These are phyloP conservation scores for Syzygium oleosum DNA, from an alignment of 345 rosid species.

Conservation along the genomic window DNA sequence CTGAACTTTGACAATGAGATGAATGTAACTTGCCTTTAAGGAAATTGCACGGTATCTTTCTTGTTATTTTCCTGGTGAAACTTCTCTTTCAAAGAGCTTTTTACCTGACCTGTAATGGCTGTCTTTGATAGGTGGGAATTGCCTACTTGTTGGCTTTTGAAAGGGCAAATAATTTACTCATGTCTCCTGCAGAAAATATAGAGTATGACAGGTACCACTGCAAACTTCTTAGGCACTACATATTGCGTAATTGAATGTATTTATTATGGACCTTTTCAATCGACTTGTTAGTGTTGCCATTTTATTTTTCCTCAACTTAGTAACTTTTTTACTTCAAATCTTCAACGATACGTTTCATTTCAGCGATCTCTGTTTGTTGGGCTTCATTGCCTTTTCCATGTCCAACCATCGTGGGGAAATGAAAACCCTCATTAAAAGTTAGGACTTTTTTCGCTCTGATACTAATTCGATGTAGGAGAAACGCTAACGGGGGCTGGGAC, in stretches of 20 bases:
- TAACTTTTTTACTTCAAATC: not conserved
- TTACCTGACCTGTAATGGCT: not conserved
- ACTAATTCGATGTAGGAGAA: not conserved
- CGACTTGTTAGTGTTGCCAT: not conserved
- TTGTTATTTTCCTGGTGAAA: not conserved
- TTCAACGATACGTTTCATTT: not conserved
- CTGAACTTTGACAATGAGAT: not conserved
- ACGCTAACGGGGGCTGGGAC: not conserved
- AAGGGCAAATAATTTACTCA: conserved; percentile 55
- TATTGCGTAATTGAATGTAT: too few species aligned
- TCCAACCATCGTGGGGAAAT: not conserved
- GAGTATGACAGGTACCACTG: conserved; percentile 68
- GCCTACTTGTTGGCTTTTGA: conserved; percentile 92
- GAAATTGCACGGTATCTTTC: not conserved
- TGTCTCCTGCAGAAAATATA: conserved; percentile 69
- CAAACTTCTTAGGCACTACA: not conserved
- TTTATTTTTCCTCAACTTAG: not conserved
- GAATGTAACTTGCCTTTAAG: not conserved
- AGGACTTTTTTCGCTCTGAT: not conserved
- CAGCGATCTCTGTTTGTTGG: not conserved
- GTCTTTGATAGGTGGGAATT: conserved; percentile 61
- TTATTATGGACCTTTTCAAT: not conserved
- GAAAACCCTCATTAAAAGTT: not conserved
- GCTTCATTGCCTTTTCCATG: not conserved
- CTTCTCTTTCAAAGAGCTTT: not conserved